A percentile compares a stretch with the other conserved stretches of the same genome.
These are phyloP conservation scores for Tolypocladium ophioglossoides DNA, from an alignment of 2,329 filamentous ascomycete species.

Conservation along the genomic window DNA sequence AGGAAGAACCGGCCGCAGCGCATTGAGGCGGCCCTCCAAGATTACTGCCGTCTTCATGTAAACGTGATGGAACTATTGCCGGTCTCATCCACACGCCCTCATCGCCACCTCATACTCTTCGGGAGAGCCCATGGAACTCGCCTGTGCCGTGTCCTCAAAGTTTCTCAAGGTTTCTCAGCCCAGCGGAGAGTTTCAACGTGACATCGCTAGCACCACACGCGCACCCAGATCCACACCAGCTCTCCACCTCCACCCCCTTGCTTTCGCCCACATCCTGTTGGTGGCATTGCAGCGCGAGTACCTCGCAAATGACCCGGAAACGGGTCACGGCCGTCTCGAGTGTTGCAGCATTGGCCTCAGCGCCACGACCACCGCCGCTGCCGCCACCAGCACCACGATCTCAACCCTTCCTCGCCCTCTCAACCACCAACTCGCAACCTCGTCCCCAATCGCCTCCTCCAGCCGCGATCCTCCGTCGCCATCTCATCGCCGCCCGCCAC, in stretches of 20 bases:
- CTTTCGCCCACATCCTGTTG: not conserved
- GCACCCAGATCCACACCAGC: not conserved
- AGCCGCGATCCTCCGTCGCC: not conserved
- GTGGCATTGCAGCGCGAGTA: not conserved
- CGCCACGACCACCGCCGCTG: not conserved
- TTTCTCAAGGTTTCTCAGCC: not conserved
- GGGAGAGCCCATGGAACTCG: not conserved
- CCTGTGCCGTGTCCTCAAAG: too few relatives aligned
- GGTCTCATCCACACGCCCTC: not conserved
- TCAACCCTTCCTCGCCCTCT: not conserved
- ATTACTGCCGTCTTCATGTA: too few relatives aligned
- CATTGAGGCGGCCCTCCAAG: too few relatives aligned
- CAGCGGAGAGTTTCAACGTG: not conserved
- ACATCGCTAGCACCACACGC: not conserved
- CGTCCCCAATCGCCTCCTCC: not conserved
- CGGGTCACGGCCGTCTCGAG: not conserved
- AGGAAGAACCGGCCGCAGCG: too few relatives aligned
- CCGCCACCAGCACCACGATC: not conserved
- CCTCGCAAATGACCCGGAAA: too few relatives aligned
- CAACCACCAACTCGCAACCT: not conserved
- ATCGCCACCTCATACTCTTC: not conserved
- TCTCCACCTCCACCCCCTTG: not conserved
- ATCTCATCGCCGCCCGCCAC: not conserved
- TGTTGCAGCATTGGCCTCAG: not conserved
- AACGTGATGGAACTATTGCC: too few relatives aligned